phyloP scores from a whole-genome alignment of 805 yeast species.

The Debaryomyces tyrocola region DNA sequence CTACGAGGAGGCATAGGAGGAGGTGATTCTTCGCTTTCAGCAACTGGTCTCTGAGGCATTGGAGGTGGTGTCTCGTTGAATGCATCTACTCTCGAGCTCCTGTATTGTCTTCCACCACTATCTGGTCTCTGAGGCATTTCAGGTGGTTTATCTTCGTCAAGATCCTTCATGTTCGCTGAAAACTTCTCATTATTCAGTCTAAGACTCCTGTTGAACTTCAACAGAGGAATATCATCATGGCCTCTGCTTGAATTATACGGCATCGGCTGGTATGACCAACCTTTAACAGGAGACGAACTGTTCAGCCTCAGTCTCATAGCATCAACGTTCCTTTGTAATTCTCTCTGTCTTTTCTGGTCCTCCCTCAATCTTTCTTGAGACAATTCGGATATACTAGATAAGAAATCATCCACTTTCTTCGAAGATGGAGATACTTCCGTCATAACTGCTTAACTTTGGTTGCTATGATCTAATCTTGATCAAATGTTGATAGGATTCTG shows the following conservation, averaged over 20 bases:
- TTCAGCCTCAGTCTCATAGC: conserved; percentile 25
- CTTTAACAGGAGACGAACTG: conserved; percentile 20
- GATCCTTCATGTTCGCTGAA: background rate
- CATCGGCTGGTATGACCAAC: background rate
- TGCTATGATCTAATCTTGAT: too few relatives aligned
- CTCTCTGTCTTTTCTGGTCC: conserved; percentile 35
- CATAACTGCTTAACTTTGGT: conserved; percentile 4
- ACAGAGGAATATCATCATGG: conserved; percentile 9
- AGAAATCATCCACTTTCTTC: conserved; percentile 38
- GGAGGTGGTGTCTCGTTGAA: conserved; percentile 5
- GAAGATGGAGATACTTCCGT: conserved; percentile 26
- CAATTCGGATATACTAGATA: conserved; percentile 32
- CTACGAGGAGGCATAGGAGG: conserved; percentile 13
- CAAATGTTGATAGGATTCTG: background rate
- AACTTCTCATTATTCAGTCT: background rate
- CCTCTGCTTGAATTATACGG: background rate
- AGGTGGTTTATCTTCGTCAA: conserved; percentile 6
- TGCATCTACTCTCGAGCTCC: background rate
- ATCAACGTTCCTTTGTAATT: conserved; percentile 32
- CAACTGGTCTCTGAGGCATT: conserved; percentile 7
- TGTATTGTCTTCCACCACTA: background rate
- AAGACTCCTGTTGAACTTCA: conserved; percentile 16
- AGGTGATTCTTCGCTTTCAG: conserved; percentile 5
- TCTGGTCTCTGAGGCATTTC: conserved; percentile 9
- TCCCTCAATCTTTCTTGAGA: conserved; percentile 35